Evolutionary conservation across 257 asterid species (phyloP).

Genomic region (Gynochthodes officinalis): DNA sequence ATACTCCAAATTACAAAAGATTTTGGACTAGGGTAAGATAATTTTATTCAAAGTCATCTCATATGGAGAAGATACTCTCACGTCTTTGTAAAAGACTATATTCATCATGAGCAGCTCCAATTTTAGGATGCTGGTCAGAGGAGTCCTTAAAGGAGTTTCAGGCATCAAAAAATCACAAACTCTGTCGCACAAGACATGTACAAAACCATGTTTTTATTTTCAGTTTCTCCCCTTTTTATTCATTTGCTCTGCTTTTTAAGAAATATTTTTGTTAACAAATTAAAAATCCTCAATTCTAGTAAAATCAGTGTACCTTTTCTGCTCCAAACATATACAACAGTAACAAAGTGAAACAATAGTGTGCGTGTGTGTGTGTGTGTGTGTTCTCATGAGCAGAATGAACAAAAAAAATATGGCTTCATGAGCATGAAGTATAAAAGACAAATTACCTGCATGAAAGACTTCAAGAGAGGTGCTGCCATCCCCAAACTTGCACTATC

Average conservation of each 20-base stretch:
- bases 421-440: not conserved
- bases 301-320: no score
- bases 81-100: not conserved
- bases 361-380: no score
- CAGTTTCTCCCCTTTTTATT: not conserved
- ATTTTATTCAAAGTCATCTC: not conserved
- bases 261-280: not conserved
- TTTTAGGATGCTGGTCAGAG: not conserved
- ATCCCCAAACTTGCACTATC: slow-evolving; percentile 81
- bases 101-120: not conserved
- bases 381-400: not conserved
- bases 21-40: not conserved
- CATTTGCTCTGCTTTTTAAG: not conserved
- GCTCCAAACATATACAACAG: no score
- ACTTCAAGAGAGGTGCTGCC: slow-evolving; percentile 90
- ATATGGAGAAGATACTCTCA: not conserved
- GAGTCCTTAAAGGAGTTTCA: not conserved
- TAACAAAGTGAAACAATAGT: no score
- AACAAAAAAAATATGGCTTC: not conserved
- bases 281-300: not conserved
- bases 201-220: not conserved
- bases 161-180: not conserved
- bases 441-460: slow-evolving; percentile 87
- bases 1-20: not conserved
- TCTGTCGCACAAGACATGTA: not conserved